Evolutionary conservation across 208 protist genomes (phyloP).

Genomic region (Vickermania spadyakhi): DNA sequence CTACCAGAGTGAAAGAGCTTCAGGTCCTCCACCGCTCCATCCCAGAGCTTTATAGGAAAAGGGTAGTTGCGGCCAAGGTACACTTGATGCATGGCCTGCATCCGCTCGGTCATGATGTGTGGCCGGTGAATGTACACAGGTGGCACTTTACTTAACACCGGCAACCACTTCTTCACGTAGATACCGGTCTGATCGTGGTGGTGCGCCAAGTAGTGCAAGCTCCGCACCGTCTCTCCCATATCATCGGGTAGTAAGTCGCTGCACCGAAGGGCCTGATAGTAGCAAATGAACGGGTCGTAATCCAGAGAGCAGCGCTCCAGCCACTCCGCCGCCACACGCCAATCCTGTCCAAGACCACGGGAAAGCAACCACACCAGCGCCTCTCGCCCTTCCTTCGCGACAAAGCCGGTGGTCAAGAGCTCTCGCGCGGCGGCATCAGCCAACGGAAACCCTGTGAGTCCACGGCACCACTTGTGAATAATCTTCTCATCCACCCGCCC

Average conservation of each 20-base stretch:
- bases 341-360: constrained; percentile 82
- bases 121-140: constrained; percentile 86
- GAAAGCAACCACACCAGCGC: constrained; percentile 77
- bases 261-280: constrained; percentile 74
- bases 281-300: constrained; percentile 86
- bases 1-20: constrained; percentile 10
- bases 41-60: constrained; percentile 86
- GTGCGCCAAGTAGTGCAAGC: constrained; percentile 68
- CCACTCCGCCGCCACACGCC: constrained; percentile 85
- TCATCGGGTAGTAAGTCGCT: constrained; percentile 71
- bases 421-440: constrained; percentile 85
- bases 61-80: constrained; percentile 78
- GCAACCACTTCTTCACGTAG: constrained; percentile 87
- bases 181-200: constrained; percentile 87
- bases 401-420: constrained; percentile 67
- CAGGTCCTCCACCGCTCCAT: constrained; percentile 52
- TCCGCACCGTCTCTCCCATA: constrained; percentile 75
- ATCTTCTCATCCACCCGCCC: constrained; percentile 76
- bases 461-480: constrained; percentile 76
- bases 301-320: constrained; percentile 83
- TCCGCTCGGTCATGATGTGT: constrained; percentile 71
- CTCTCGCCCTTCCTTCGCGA: constrained; percentile 64
- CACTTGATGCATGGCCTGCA: constrained; percentile 84
- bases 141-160: constrained; percentile 74
- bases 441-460: constrained; percentile 80